Evolutionary conservation across 257 asterid species (phyloP).

Genomic region (Lycium ferocissimum): DNA sequence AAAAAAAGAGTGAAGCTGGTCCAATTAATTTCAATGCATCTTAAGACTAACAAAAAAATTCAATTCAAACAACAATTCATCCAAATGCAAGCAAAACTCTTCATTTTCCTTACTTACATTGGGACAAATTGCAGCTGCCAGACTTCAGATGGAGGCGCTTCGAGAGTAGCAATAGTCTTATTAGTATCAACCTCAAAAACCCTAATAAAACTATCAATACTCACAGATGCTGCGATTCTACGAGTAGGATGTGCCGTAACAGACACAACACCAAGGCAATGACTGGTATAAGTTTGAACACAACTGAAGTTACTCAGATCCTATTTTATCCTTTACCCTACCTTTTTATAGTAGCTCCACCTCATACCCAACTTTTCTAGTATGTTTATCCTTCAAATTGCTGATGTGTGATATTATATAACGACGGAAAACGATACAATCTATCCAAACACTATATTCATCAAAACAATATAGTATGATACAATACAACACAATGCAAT

Average conservation of each 20-base stretch:
- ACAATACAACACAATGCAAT: too few relatives aligned
- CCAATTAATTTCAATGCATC: neutral
- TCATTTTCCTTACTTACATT: slow-evolving; percentile 50
- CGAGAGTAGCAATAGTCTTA: slow-evolving; percentile 83
- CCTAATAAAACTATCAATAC: slow-evolving; percentile 87
- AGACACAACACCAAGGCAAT: slow-evolving; percentile 94
- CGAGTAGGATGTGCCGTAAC: slow-evolving; percentile 94
- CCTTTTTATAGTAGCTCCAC: too few relatives aligned
- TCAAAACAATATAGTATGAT: too few relatives aligned
- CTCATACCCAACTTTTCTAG: too few relatives aligned
- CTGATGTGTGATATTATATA: too few relatives aligned
- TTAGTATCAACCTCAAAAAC: too few relatives aligned
- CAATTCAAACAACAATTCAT: neutral
- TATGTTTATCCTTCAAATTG: too few relatives aligned
- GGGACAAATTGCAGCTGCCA: too few relatives aligned
- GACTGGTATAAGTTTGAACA: slow-evolving; percentile 77
- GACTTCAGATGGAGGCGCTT: slow-evolving; percentile 97
- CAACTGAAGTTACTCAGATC: too few relatives aligned
- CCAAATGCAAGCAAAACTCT: neutral
- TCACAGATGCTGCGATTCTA: slow-evolving; percentile 90
- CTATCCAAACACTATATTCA: too few relatives aligned
- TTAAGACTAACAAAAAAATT: neutral
- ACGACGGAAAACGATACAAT: too few relatives aligned
- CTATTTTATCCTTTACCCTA: too few relatives aligned
- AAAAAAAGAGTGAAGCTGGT: neutral